phyloP scores from a whole-genome alignment of 768 basidiomycete species.

The Pleurotus djamor region DNA sequence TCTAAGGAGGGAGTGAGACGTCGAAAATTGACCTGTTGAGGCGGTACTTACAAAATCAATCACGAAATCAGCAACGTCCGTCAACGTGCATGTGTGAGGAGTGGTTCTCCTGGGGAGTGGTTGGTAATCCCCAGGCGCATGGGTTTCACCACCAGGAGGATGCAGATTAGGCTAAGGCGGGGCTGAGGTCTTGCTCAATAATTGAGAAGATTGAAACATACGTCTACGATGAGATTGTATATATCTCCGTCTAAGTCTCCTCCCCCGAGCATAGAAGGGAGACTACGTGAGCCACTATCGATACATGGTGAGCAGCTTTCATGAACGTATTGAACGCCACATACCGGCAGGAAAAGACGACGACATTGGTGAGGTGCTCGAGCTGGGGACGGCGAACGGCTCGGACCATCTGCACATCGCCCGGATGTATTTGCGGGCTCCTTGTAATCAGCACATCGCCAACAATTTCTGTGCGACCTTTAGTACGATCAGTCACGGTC shows the following conservation, averaged over 20 bases:
- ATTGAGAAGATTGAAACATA: slow-evolving; percentile 15
- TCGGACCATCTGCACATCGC: slow-evolving; percentile 37
- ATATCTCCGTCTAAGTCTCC: slow-evolving; percentile 55
- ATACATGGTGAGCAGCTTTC: not conserved
- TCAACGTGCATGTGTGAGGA: slow-evolving; percentile 26
- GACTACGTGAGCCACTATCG: slow-evolving; percentile 35
- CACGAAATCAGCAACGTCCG: slow-evolving; percentile 47
- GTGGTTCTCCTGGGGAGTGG: slow-evolving; percentile 31
- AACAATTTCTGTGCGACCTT: slow-evolving; percentile 21
- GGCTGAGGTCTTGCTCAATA: not conserved
- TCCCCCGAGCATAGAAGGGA: slow-evolving; percentile 48
- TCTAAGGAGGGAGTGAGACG: slow-evolving; percentile 7
- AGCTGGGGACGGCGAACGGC: slow-evolving; percentile 39
- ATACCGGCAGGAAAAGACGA: slow-evolving; percentile 50
- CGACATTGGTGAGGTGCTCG: slow-evolving; percentile 38
- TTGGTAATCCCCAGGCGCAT: slow-evolving; percentile 35
- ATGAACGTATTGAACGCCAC: slow-evolving; percentile 5
- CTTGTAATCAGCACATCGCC: slow-evolving; percentile 45
- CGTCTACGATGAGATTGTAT: slow-evolving; percentile 45
- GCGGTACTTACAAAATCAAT: slow-evolving; percentile 37
- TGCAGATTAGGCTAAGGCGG: slow-evolving; percentile 24
- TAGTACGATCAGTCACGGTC: slow-evolving; percentile 25
- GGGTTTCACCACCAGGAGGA: slow-evolving; percentile 15
- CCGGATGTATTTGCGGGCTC: slow-evolving; percentile 54
- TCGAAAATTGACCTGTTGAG: not conserved